Base-by-base conservation (phyloP, 1,139 yeast genomes). In the Diutina neorugosa region DNA sequence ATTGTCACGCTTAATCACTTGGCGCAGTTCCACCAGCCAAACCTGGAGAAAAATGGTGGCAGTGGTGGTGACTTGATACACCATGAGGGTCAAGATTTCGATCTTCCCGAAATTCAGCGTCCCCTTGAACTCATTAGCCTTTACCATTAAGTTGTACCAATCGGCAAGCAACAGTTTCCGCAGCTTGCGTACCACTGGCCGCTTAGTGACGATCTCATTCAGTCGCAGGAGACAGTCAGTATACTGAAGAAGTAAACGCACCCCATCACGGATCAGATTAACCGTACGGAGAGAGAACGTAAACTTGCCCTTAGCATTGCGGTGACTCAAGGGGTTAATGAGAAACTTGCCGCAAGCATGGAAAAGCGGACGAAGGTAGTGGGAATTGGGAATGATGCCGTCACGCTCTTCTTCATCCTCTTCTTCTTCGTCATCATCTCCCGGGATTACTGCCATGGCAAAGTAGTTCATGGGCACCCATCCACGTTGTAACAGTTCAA, bases 381-480 rank as follows among this genome's bases (percentile, higher is more conserved):
- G 71, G 51, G 71, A 65, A 59, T 67, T 74, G 51, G 69, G 75
- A 20, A 66, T 67, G 37, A 61, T 62, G 1, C 66, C 68, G 18
- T 60, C 61, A 49, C 62, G 63, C 7, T 60, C 66, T 7, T 56
- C 58, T 2, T 52, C 55, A 19, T 53, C 56, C 3, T 59, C 58
- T 9, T 61, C 63, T 12, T 61, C 60, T 21, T 57, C 54, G 52
- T 58, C 53, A 14, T 61, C 63, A 7, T 46, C 40, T 11, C 23
- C 40, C 6, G 50, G 50, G n/a, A 46, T 27, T 9, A 84, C 74
- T 16, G 87, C 88, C 47, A 85, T 76, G 16, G 76, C 66, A 61
- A 91, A 93, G 68, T 89, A 93, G 65, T 91, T 91, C 76, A 91
- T 85, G 1, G 98, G 98, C 18, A 93, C 89, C 98, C 98, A 93